A percentile compares a stretch with the other conserved stretches of the same genome.
Evolutionary conservation across 2,329 filamentous ascomycete genomes (phyloP).

Genomic region (Knufia fluminis): DNA sequence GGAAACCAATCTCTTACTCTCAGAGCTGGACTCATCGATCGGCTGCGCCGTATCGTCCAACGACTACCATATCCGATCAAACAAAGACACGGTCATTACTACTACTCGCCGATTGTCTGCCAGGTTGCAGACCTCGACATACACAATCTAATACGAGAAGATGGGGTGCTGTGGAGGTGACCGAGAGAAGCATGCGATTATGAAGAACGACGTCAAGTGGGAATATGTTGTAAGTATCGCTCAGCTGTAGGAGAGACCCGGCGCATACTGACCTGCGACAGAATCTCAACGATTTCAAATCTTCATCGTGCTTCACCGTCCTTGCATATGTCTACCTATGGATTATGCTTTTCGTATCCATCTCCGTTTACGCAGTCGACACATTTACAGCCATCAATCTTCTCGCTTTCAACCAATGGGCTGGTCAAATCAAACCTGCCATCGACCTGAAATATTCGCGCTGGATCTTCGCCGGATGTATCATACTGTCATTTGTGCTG

Average conservation of each 20-base stretch:
- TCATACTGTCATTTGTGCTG: slow-evolving; percentile 81
- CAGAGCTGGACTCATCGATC: slow-evolving; percentile 22
- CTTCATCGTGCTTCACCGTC: slow-evolving; percentile 63
- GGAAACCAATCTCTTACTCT: slow-evolving; percentile 8
- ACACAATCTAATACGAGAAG: slow-evolving; percentile 23
- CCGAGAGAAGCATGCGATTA: slow-evolving; percentile 51
- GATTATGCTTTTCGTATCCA: slow-evolving; percentile 66
- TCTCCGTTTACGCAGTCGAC: slow-evolving; percentile 81
- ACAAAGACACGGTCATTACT: slow-evolving; percentile 13
- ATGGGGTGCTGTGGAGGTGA: slow-evolving; percentile 60
- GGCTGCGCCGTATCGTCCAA: slow-evolving; percentile 18
- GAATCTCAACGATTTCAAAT: slow-evolving; percentile 68
- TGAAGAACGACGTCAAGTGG: slow-evolving; percentile 84
- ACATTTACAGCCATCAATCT: slow-evolving; percentile 90
- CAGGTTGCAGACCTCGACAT: slow-evolving; percentile 14
- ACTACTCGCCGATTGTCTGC: slow-evolving; percentile 11
- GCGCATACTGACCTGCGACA: slow-evolving; percentile 23
- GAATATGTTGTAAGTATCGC: slow-evolving; percentile 66
- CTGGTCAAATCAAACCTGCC: slow-evolving; percentile 67
- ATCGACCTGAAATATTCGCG: slow-evolving; percentile 72
- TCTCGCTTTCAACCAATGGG: slow-evolving; percentile 81
- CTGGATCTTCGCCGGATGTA: slow-evolving; percentile 91
- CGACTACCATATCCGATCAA: background rate
- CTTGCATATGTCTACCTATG: slow-evolving; percentile 81
- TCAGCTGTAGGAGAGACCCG: slow-evolving; percentile 7